Percentiles rank a stretch among this genome's conserved stretches.
Conservation (phyloP, 116 monocot species). For the Zostera marina region DNA sequence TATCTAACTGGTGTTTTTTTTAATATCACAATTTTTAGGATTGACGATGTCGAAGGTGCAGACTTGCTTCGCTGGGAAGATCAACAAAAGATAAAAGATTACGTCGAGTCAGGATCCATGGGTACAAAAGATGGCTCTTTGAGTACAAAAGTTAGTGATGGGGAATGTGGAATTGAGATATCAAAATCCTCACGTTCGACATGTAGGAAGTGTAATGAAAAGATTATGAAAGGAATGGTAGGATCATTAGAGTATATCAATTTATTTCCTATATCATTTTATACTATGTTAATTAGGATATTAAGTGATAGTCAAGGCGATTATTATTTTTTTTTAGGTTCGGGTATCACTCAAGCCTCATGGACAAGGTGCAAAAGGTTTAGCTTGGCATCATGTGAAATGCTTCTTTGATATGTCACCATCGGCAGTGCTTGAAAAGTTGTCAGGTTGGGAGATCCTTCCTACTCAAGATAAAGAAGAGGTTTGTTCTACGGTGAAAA, state of each 20-base stretch:
- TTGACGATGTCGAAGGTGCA: slow-evolving; percentile 78
- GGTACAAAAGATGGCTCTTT: slow-evolving; percentile 4
- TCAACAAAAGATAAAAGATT: slow-evolving; percentile 65
- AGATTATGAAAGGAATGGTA: slow-evolving; percentile 82
- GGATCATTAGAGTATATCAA: slow-evolving; percentile 2
- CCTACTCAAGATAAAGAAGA: slow-evolving; percentile 42
- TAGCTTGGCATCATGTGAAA: slow-evolving; percentile 55
- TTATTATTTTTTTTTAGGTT: slow-evolving; percentile 25
- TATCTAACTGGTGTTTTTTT: not conserved
- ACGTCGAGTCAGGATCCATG: slow-evolving; percentile 34
- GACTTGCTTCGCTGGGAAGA: slow-evolving; percentile 90
- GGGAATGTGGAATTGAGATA: slow-evolving; percentile 53
- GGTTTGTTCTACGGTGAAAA: slow-evolving; percentile 24
- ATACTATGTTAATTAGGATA: not conserved
- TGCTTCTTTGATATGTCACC: slow-evolving; percentile 61
- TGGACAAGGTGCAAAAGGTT: slow-evolving; percentile 42
- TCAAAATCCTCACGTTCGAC: slow-evolving; percentile 78
- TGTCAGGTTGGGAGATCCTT: slow-evolving; percentile 72
- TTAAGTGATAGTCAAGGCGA: not conserved
- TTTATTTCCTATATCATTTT: not conserved
- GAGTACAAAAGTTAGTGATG: not conserved
- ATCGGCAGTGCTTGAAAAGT: slow-evolving; percentile 37
- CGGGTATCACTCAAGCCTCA: slow-evolving; percentile 64
- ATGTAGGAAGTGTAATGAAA: slow-evolving; percentile 61
- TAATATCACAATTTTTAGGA: slow-evolving; percentile 18